These are phyloP conservation scores for Polytrichum commune DNA, from an alignment of 225 moss, liverwort and hornwort species.

Conservation along the genomic window DNA sequence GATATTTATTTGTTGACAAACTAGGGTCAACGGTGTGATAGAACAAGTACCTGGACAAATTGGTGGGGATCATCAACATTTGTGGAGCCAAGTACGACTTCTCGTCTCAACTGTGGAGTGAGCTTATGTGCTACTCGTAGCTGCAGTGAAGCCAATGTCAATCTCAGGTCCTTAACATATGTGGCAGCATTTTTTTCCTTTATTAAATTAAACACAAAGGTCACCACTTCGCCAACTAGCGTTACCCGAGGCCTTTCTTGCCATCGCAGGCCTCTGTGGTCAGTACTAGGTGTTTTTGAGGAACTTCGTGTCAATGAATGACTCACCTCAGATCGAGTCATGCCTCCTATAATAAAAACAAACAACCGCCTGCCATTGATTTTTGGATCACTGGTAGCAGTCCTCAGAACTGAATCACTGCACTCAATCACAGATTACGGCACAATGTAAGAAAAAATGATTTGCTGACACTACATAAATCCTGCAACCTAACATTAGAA, in stretches of 20 bases:
- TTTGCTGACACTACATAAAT: no score
- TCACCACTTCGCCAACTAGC: neutral
- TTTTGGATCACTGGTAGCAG: conserved; percentile 48
- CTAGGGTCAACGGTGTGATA: no score
- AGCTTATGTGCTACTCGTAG: conserved; percentile 95
- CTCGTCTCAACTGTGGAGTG: conserved; percentile 87
- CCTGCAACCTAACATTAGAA: no score
- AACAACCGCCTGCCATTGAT: conserved; percentile 75
- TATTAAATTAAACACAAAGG: no score
- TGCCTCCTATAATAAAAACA: conserved; percentile 91
- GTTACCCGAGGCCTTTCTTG: no score
- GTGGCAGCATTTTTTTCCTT: no score
- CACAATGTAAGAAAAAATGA: neutral
- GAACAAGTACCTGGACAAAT: conserved; percentile 68
- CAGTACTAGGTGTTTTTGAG: no score
- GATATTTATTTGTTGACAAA: no score
- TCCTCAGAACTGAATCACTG: conserved; percentile 55
- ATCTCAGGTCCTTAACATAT: neutral
- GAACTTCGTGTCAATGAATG: neutral
- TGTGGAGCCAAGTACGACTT: conserved; percentile 89
- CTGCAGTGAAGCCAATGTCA: conserved; percentile 46
- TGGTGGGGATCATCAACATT: conserved; percentile 76
- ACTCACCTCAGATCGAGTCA: conserved; percentile 93
- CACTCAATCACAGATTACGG: conserved; percentile 13
- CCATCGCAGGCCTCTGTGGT: no score